Percentiles rank a stretch among this genome's conserved stretches.
Evolutionary conservation across 2,329 filamentous ascomycete species (phyloP).

Genomic region (Knoxdaviesia proteae): DNA sequence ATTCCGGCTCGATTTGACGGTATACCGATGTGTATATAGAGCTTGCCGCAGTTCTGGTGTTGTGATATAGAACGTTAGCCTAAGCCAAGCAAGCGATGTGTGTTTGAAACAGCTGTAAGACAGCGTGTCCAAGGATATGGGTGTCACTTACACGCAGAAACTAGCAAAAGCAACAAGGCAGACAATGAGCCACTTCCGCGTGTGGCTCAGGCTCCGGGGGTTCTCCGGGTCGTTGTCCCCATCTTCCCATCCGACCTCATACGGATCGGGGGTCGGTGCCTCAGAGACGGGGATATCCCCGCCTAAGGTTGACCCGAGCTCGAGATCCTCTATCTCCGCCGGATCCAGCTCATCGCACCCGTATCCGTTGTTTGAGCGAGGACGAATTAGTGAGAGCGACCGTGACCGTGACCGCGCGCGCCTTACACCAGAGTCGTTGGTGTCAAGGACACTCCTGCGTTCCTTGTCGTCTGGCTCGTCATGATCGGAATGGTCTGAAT

Average conservation of each 20-base stretch:
- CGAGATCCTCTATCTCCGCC: neutral
- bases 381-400: too few species aligned
- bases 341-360: slow-evolving; percentile 13
- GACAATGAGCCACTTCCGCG: slow-evolving; percentile 64
- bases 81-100: slow-evolving; percentile 1
- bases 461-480: too few species aligned
- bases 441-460: too few species aligned
- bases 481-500: too few species aligned
- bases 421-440: too few species aligned
- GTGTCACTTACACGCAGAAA: slow-evolving; percentile 54
- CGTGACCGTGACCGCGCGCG: too few species aligned
- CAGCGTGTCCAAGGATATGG: neutral
- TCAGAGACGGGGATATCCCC: neutral
- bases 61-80: neutral
- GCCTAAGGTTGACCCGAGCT: neutral
- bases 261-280: slow-evolving; percentile 18
- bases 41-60: slow-evolving; percentile 53
- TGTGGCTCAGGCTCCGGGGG: slow-evolving; percentile 44
- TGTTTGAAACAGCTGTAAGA: neutral
- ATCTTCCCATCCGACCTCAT: slow-evolving; percentile 56
- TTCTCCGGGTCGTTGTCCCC: slow-evolving; percentile 50
- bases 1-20: slow-evolving; percentile 52
- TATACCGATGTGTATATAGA: slow-evolving; percentile 85
- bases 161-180: slow-evolving; percentile 53
- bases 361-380: slow-evolving; percentile 23